Conservation (phyloP, 441 rosid genomes). For the Erodium texanum region DNA sequence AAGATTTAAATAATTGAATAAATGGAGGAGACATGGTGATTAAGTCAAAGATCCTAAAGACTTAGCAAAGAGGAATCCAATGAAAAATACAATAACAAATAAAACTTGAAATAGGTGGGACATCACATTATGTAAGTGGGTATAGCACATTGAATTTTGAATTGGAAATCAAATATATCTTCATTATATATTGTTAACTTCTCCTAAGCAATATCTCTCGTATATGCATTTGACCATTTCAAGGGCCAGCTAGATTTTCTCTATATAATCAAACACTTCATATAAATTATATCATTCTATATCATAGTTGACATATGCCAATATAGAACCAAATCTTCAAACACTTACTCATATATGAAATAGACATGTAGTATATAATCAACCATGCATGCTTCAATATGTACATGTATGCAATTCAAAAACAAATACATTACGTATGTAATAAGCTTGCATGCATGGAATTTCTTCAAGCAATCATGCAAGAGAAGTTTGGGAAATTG, state of each 20-base stretch:
- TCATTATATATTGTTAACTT: no score
- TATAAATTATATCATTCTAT: no score
- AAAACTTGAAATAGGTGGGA: neutral
- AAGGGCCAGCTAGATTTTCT: no score
- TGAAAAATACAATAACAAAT: neutral
- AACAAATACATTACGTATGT: neutral
- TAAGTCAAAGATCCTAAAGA: slow-evolving; percentile 1
- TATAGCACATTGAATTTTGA: neutral
- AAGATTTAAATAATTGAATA: neutral
- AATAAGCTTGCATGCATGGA: neutral
- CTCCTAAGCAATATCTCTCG: no score
- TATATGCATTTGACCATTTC: no score
- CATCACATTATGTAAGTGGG: neutral
- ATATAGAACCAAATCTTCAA: no score
- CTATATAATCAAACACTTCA: no score
- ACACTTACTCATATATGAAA: no score
- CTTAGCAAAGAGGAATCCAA: neutral
- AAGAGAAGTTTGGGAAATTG: neutral
- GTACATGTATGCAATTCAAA: neutral
- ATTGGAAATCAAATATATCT: neutral
- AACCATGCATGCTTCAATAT: neutral
- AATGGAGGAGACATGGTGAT: neutral
- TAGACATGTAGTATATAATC: no score
- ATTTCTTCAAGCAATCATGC: neutral
- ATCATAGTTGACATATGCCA: no score